phyloP scores from a whole-genome alignment of 1,139 yeast species.

The Eremothecium sinecaudum region DNA sequence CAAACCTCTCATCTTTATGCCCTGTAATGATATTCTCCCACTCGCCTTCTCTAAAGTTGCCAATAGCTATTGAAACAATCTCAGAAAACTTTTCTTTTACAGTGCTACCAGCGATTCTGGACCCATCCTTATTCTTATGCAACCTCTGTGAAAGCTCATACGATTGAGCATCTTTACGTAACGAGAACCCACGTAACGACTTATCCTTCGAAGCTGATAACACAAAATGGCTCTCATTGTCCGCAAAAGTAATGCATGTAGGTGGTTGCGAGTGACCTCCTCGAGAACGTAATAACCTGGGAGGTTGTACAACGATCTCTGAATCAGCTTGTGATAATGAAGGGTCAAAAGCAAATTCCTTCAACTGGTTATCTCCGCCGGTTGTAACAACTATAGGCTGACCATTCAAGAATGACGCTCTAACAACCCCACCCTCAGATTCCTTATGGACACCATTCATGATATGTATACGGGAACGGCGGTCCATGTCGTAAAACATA shows the following conservation, averaged over 20 bases:
- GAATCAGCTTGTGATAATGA: constrained; percentile 59
- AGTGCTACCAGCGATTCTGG: constrained; percentile 50
- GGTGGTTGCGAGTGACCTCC: constrained; percentile 98
- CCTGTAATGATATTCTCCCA: constrained; percentile 96
- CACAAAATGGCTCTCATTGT: constrained; percentile 71
- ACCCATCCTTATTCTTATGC: constrained; percentile 45
- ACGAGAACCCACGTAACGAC: constrained; percentile 82
- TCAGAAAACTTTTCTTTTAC: constrained; percentile 59
- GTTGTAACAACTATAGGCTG: constrained; percentile 87
- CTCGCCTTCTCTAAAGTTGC: constrained; percentile 71
- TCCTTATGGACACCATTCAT: constrained; percentile 67
- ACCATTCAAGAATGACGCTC: constrained; percentile 71
- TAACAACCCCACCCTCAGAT: constrained; percentile 69
- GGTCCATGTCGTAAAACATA: constrained; percentile 73
- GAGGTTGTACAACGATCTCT: constrained; percentile 62
- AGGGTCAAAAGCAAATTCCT: constrained; percentile 92
- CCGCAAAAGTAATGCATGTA: constrained; percentile 64
- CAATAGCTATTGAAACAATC: constrained; percentile 61
- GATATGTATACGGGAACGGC: constrained; percentile 63
- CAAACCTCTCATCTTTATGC: constrained; percentile 74
- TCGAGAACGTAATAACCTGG: constrained; percentile 82
- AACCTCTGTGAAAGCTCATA: constrained; percentile 82
- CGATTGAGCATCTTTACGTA: constrained; percentile 93
- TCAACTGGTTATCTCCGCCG: constrained; percentile 85
- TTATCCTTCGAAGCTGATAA: constrained; percentile 82